Conservation (phyloP, 2,329 filamentous ascomycete species). For the Aureobasidium namibiae region DNA sequence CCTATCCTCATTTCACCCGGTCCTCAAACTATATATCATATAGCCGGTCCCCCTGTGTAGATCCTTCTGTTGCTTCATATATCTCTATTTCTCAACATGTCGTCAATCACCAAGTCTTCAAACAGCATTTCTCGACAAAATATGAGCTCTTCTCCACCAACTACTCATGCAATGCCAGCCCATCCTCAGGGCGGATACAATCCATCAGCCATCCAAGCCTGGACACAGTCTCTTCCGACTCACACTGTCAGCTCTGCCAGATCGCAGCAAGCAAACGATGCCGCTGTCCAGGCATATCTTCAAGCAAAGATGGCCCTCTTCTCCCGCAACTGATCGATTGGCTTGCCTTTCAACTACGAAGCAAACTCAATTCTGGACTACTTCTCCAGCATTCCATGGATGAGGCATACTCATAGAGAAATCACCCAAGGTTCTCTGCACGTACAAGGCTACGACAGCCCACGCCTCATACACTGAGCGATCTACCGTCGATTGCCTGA, state of each 20-base stretch:
- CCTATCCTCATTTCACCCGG: background rate
- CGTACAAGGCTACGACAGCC: background rate
- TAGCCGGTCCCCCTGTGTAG: background rate
- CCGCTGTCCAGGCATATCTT: constrained; percentile 27
- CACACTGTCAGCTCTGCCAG: background rate
- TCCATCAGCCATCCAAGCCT: constrained; percentile 15
- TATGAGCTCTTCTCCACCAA: background rate
- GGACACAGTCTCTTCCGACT: constrained; percentile 13
- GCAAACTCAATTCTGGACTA: background rate
- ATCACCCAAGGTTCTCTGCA: background rate
- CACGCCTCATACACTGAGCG: background rate
- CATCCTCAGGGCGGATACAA: constrained; percentile 12
- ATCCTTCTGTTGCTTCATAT: background rate
- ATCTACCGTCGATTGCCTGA: background rate
- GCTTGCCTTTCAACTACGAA: background rate
- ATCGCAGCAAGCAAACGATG: constrained; percentile 14
- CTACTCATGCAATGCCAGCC: background rate
- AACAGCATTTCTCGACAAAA: background rate
- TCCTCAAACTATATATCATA: background rate
- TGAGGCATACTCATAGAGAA: background rate
- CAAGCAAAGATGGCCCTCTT: constrained; percentile 29
- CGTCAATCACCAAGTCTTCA: constrained; percentile 4
- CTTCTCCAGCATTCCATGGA: background rate
- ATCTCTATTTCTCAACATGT: background rate
- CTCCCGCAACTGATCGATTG: constrained; percentile 13